Base-by-base conservation (phyloP, 2,329 filamentous ascomycete species). In the Chaetothyriales sp. region DNA sequence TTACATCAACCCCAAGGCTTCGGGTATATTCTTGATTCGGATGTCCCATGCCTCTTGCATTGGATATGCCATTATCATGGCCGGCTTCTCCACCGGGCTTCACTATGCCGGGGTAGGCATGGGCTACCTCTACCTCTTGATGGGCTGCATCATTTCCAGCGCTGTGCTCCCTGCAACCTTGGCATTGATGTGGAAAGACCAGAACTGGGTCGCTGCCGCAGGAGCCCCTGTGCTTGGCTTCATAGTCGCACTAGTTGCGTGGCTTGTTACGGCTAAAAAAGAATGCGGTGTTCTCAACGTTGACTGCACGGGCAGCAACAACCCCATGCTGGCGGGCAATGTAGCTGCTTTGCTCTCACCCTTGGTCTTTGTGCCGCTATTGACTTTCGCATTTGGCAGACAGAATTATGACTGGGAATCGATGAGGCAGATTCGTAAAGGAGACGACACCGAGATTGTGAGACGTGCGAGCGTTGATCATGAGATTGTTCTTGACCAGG, bases 71-170 rank as follows among this genome's bases (percentile, higher is more conserved):
- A 59, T 89, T 18, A 75, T 85, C 60, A 90, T 94, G 72, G 86
- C 86, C 13, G 77, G 73, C 1, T 87, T 94, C 67, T 82, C 82
- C 0, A 86, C 86, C 0, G 87, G 85, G 0, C 77, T 92, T 0
- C 80, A 73, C 65, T 84, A 85, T 56, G 81, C 79, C 1, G 82
- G 84, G 18, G 85, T 95, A 55, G 83, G 80, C 9, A 92, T 95
- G 86, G 89, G 88, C 9, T 94, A 89, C 62, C 74, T 94, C 2
- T 94, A 94, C 63, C 72, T 94, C 1, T 78, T 94, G 64, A 95
- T 95, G 89, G 89, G 89, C 6, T 85, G 89, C 48, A 86, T 95
- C 62, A 92, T 95, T 63, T 88, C 83, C 0, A 80, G 85, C 0
- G 89, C 87, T 2, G 88, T 94, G 2, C 76, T 95, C 10, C 89